Evolutionary conservation across 352 stramenopile genomes (phyloP).

Genomic region (Pythium vanterpoolii): DNA sequence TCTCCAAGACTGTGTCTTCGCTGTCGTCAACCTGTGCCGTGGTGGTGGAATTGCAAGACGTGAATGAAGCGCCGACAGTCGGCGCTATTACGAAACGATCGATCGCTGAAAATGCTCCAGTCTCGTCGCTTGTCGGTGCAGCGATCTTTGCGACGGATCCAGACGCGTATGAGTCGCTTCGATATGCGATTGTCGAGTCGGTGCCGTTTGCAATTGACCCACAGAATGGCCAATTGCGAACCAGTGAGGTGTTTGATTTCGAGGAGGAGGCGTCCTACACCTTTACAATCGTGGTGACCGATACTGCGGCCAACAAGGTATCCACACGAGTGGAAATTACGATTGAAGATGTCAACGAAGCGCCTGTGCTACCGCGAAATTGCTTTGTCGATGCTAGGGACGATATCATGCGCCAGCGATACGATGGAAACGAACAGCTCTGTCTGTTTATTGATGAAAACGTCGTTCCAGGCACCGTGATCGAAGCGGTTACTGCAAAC

Average conservation of each 20-base stretch:
- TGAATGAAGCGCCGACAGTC: conserved; percentile 49
- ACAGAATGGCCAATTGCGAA: conserved; percentile 32
- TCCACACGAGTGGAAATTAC: conserved; percentile 26
- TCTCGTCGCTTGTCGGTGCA: conserved; percentile 17
- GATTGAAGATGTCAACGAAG: conserved; percentile 47
- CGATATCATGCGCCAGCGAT: conserved; percentile 28
- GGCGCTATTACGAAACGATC: conserved; percentile 18
- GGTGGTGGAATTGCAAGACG: conserved; percentile 33
- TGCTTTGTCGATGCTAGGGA: conserved; percentile 38
- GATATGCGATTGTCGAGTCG: conserved; percentile 10
- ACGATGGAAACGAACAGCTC: conserved; percentile 45
- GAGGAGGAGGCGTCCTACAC: conserved; percentile 29
- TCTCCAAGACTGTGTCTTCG: conserved; percentile 29
- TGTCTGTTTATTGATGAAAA: conserved; percentile 44
- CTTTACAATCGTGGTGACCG: conserved; percentile 18
- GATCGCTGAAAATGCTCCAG: conserved; percentile 35
- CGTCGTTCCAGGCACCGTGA: conserved; percentile 15
- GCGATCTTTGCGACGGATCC: conserved; percentile 14
- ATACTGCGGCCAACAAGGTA: conserved; percentile 17
- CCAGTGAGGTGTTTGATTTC: conserved; percentile 29
- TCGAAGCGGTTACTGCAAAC: conserved; percentile 27
- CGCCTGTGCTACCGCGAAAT: conserved; percentile 38
- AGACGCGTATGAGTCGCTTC: conserved; percentile 21
- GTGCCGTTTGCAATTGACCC: conserved; percentile 41
- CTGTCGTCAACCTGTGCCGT: conserved; percentile 35